A percentile compares a stretch with the other conserved stretches of the same genome.
Evolutionary conservation across 2,329 filamentous ascomycete species (phyloP).

Genomic region (Epichloe festucae): DNA sequence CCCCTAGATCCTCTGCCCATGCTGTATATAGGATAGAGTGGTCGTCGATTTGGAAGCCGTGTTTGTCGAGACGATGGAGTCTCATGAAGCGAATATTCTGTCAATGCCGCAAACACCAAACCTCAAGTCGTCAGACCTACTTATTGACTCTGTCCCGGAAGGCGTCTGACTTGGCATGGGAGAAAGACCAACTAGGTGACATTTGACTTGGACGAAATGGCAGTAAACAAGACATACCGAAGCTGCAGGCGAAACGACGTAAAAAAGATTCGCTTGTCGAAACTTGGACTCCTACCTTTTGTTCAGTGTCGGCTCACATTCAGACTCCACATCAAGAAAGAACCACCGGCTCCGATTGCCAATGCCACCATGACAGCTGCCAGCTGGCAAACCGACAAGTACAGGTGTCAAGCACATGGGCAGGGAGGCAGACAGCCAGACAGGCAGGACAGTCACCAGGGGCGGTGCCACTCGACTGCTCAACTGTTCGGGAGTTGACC

Average conservation of each 20-base stretch:
- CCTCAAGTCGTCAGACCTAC: not conserved
- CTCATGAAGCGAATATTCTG: not conserved
- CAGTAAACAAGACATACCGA: not conserved
- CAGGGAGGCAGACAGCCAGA: not conserved
- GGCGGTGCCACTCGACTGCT: not conserved
- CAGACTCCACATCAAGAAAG: constrained; percentile 2
- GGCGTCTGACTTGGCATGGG: not conserved
- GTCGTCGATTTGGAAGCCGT: not conserved
- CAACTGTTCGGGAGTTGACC: not conserved
- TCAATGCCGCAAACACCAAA: not conserved
- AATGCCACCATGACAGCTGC: constrained; percentile 1
- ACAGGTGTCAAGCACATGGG: constrained; percentile 1
- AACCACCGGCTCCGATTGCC: not conserved
- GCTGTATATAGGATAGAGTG: constrained; percentile 2
- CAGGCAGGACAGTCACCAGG: not conserved
- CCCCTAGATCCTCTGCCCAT: constrained; percentile 29
- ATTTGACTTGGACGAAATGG: not conserved
- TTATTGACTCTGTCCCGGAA: not conserved
- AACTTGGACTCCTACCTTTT: constrained; percentile 4
- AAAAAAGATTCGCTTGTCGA: not conserved
- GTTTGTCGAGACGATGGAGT: constrained; percentile 1
- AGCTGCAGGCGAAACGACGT: not conserved
- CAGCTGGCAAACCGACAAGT: constrained; percentile 2
- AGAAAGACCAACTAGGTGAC: not conserved
- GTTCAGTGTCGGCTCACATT: constrained; percentile 5